Base-by-base conservation (phyloP, 176 grass and related monocot genomes). In the Aechmea fasciata region DNA sequence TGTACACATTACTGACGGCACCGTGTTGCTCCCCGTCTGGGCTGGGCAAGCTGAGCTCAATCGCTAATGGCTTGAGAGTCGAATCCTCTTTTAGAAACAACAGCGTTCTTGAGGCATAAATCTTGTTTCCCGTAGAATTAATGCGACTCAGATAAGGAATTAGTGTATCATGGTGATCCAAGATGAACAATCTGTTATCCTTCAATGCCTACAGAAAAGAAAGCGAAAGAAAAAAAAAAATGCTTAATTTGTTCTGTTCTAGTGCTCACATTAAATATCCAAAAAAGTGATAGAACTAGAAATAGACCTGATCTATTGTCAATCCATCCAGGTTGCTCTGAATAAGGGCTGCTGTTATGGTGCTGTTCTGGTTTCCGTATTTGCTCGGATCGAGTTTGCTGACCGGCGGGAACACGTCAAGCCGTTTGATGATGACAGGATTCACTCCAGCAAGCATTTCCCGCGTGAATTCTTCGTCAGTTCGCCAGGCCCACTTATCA, bases 371-470 rank as follows among this genome's bases (percentile, higher is more conserved):
- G 80, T 96, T 78, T 2, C 92, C 88, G 19, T 82, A 96, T 81
- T 82, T 74, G 76, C 65, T 84, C 1, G 78, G 81, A 24, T 96
- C 92, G 0, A 96, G 85, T 25, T 78, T 87, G 64, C 92, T 96
- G 54, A 57, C 77, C 11, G 88, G 92, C 2, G 92, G 88, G 25
- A 96, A 91, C 67, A 84, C 85, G 69, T 80, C 82, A 66, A 96
- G 85, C 10, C 83, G 78, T 48, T 75, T 73, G 65, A 96, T 81
- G 62, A 89, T 62, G n/a, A 91, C 22, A 2, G 91, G 88, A 66
- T 96, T 91, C 69, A 96, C 77, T n/a, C 91, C 91, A 51, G 91
- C 88, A 75, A 96, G 77, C 75, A 96, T 90, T 77, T 96, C 87
- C 11, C 91, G 80, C 7, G 85, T 72, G 69, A 96, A 96, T 73